Evolutionary conservation across 306 rosid species (phyloP).

Genomic region (Arachis hypogaea): DNA sequence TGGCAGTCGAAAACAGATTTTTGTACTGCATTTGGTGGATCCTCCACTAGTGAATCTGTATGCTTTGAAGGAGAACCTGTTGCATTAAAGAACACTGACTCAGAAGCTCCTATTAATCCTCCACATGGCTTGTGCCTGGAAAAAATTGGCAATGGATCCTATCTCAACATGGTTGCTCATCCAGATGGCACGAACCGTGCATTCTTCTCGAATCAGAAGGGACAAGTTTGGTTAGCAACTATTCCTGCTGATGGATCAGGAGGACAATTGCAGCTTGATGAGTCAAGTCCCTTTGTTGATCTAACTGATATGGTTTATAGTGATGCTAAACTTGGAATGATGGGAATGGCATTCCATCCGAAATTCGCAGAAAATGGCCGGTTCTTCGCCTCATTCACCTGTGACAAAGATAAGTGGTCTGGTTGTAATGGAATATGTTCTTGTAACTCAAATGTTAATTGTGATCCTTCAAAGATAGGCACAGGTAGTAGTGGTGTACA

Average conservation of each 20-base stretch:
- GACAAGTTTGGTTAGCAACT: conserved; percentile 51
- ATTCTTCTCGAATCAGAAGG: conserved; percentile 40
- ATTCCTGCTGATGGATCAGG: conserved; percentile 44
- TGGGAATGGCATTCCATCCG: conserved; percentile 61
- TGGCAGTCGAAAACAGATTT: conserved; percentile 87
- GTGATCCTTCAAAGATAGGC: conserved; percentile 46
- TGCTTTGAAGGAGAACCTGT: conserved; percentile 85
- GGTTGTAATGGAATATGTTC: conserved; percentile 59
- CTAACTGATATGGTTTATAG: conserved; percentile 35
- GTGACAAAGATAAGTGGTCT: conserved; percentile 38
- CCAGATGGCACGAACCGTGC: conserved; percentile 53
- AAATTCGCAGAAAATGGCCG: conserved; percentile 43
- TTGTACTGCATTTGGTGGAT: conserved; percentile 83
- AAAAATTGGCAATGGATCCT: conserved; percentile 50
- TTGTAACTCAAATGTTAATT: conserved; percentile 45
- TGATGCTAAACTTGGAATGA: conserved; percentile 38
- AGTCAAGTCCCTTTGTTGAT: conserved; percentile 48
- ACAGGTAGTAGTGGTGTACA: conserved; percentile 36
- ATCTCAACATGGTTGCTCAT: conserved; percentile 50
- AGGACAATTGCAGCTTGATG: conserved; percentile 33
- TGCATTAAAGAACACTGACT: conserved; percentile 48
- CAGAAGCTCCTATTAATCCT: conserved; percentile 45
- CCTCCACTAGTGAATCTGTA: conserved; percentile 59
- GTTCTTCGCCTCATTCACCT: conserved; percentile 48
- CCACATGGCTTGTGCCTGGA: conserved; percentile 57